Percentiles rank a stretch among this genome's conserved stretches.
Evolutionary conservation across 2,329 filamentous ascomycete species (phyloP).

Genomic region (Phaeomoniella chlamydospora): DNA sequence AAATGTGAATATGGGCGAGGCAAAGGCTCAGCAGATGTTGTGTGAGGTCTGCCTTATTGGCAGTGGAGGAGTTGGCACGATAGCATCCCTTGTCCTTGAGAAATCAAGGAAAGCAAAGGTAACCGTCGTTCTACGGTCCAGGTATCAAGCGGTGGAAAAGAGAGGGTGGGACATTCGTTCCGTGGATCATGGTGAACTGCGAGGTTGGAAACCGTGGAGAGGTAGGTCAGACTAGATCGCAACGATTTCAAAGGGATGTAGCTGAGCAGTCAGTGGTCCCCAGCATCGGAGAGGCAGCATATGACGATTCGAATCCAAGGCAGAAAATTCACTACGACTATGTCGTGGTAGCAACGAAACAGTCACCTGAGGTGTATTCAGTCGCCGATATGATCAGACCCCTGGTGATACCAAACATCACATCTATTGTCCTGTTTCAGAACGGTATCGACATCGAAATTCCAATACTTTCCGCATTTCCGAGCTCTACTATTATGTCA

Average conservation of each 20-base stretch:
- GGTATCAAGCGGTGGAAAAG: constrained; percentile 31
- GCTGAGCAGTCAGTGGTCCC: too few species aligned
- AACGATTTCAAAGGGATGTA: too few species aligned
- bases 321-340: neutral
- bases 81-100: constrained; percentile 41
- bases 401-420: constrained; percentile 13
- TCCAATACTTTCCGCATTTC: constrained; percentile 33
- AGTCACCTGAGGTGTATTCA: neutral
- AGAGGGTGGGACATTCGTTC: constrained; percentile 41
- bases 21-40: neutral
- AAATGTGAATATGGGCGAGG: too few species aligned
- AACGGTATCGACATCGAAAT: constrained; percentile 50
- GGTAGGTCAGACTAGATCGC: too few species aligned
- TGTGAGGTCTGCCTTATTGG: constrained; percentile 37
- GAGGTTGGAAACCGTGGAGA: constrained; percentile 28
- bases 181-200: constrained; percentile 37
- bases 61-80: constrained; percentile 41
- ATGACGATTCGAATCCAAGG: neutral
- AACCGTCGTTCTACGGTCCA: constrained; percentile 41
- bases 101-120: constrained; percentile 34
- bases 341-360: neutral
- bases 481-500: constrained; percentile 34
- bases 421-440: constrained; percentile 41
- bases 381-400: neutral
- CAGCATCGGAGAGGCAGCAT: neutral